Percentiles rank a stretch among this genome's conserved stretches.
Conservation (phyloP, 192 early-diverging fungal genomes). For the Gonapodya sp. region DNA sequence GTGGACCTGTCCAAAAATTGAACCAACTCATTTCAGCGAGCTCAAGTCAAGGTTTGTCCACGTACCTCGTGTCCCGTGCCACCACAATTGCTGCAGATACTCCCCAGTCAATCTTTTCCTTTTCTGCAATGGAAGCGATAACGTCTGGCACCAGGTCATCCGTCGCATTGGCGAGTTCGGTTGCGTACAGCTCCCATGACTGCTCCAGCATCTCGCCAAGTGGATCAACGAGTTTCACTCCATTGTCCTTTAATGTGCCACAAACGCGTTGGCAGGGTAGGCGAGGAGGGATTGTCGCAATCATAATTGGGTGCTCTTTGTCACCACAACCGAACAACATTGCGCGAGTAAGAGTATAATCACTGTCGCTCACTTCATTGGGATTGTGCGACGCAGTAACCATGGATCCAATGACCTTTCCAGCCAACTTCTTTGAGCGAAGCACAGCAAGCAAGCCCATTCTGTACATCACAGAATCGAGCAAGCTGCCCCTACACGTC, state of each 20-base stretch:
- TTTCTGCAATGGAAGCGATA: conserved; percentile 51
- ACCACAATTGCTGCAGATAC: conserved; percentile 61
- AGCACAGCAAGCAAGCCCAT: conserved; percentile 84
- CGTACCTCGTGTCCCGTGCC: conserved; percentile 83
- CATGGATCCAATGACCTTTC: conserved; percentile 89
- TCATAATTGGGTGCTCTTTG: no score
- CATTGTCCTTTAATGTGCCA: conserved; percentile 77
- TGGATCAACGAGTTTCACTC: conserved; percentile 96
- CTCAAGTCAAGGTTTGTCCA: not conserved
- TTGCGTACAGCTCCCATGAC: conserved; percentile 90
- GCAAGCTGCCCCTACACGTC: conserved; percentile 57
- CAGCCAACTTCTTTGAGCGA: conserved; percentile 76
- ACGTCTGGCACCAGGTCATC: conserved; percentile 49
- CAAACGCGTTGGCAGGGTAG: no score
- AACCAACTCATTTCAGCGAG: conserved; percentile 6
- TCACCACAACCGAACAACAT: no score
- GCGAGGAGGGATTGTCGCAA: no score
- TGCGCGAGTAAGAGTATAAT: no score
- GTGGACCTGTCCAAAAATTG: conserved; percentile 63
- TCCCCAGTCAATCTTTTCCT: conserved; percentile 57
- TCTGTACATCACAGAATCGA: conserved; percentile 89
- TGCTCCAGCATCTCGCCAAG: conserved; percentile 97
- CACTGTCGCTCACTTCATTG: conserved; percentile 40
- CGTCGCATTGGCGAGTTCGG: conserved; percentile 76
- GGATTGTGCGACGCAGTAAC: conserved; percentile 99